Percentiles rank a stretch among this genome's conserved stretches.
phyloP scores from a whole-genome alignment of 2,329 filamentous ascomycete genomes.

The Ilyonectria robusta region DNA sequence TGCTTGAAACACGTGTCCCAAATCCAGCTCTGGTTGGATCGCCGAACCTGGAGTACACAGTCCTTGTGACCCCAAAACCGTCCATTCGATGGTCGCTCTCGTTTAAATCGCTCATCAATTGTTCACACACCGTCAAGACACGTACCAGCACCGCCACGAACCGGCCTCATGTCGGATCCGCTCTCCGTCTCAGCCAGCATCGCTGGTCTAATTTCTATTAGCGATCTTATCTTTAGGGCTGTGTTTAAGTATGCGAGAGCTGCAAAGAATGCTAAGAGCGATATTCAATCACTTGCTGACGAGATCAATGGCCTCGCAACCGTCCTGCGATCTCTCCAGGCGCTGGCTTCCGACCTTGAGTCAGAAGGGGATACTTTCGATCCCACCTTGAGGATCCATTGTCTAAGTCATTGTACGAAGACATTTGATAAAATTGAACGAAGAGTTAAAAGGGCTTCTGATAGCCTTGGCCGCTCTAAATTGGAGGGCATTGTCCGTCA shows the following conservation, averaged over 20 bases:
- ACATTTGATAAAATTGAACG: slow-evolving; percentile 3
- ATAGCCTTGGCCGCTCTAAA: slow-evolving; percentile 6
- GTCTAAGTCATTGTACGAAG: slow-evolving; percentile 18
- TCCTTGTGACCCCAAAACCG: too few species aligned
- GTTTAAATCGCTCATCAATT: background rate
- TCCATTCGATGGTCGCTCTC: background rate
- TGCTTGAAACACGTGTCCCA: too few species aligned
- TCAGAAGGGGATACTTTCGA: slow-evolving; percentile 14
- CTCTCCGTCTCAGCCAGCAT: slow-evolving; percentile 31
- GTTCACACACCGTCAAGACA: background rate
- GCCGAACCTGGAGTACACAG: too few species aligned
- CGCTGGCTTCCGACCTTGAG: slow-evolving; percentile 22
- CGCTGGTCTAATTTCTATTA: slow-evolving; percentile 24
- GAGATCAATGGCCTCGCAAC: slow-evolving; percentile 17
- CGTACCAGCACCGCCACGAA: background rate
- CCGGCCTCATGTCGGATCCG: slow-evolving; percentile 22
- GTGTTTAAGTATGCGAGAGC: slow-evolving; percentile 19
- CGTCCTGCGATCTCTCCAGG: slow-evolving; percentile 15
- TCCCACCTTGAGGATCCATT: slow-evolving; percentile 11
- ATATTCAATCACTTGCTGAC: slow-evolving; percentile 5
- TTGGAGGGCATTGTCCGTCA: background rate
- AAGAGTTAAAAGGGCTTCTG: background rate
- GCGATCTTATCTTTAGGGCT: slow-evolving; percentile 20
- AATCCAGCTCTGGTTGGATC: too few species aligned
- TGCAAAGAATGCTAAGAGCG: slow-evolving; percentile 8